Evolutionary conservation across 2,329 filamentous ascomycete genomes (phyloP).

Genomic region (Neofusicoccum parvum): DNA sequence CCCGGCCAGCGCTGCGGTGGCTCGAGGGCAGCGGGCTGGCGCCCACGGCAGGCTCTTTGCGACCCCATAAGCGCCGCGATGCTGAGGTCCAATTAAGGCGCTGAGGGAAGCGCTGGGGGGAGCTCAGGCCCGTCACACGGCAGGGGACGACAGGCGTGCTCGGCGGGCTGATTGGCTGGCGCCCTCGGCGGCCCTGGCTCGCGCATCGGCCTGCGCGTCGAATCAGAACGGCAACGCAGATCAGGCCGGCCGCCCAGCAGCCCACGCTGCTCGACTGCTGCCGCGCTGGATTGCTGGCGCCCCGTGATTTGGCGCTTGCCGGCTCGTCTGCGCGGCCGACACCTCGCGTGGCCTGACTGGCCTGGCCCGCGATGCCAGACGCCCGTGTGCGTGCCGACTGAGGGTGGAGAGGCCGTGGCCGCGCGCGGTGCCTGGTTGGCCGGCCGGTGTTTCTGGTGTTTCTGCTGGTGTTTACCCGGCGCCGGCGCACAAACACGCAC

Average conservation of each 20-base stretch:
- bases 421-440: not conserved
- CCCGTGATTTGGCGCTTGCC: not conserved
- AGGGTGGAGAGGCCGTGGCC: not conserved
- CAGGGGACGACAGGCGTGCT: not conserved
- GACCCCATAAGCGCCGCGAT: not conserved
- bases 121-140: constrained; percentile 7
- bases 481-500: no score
- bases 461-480: not conserved
- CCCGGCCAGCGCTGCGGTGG: not conserved
- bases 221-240: constrained; percentile 11
- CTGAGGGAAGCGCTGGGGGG: constrained; percentile 1
- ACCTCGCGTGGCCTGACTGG: not conserved
- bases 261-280: not conserved
- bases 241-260: not conserved
- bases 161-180: not conserved
- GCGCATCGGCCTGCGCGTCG: constrained; percentile 1
- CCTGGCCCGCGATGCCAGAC: not conserved
- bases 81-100: constrained; percentile 9
- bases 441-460: not conserved
- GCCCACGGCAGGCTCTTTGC: not conserved
- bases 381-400: not conserved
- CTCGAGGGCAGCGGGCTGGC: not conserved
- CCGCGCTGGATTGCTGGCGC: not conserved
- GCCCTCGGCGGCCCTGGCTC: not conserved
- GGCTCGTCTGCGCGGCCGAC: not conserved